Conservation (phyloP, 2,329 filamentous ascomycete genomes). For the Rhynchosporium graminicola region DNA sequence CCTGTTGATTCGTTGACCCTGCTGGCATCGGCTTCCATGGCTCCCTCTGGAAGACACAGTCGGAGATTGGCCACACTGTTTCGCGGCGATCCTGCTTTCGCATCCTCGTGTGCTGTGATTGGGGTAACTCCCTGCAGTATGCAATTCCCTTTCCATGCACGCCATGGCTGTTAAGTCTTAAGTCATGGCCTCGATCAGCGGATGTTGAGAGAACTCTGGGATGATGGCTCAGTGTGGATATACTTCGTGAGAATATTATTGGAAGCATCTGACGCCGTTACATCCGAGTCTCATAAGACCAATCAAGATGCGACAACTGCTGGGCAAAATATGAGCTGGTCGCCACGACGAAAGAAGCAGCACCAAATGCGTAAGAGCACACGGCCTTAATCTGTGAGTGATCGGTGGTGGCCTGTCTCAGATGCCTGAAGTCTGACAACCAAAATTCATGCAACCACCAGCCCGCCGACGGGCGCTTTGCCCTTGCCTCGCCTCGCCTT, state of each 20-base stretch:
- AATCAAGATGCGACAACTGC: slow-evolving; percentile 18
- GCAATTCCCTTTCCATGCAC: slow-evolving; percentile 26
- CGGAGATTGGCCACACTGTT: slow-evolving; percentile 37
- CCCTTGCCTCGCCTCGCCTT: too few species aligned
- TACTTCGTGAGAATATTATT: slow-evolving; percentile 19
- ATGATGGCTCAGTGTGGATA: slow-evolving; percentile 17
- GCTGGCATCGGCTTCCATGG: slow-evolving; percentile 23
- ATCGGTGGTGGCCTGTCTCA: slow-evolving; percentile 27
- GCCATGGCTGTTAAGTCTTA: slow-evolving; percentile 14
- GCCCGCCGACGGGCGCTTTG: background rate
- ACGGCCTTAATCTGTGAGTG: slow-evolving; percentile 19
- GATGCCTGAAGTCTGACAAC: slow-evolving; percentile 29
- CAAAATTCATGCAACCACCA: slow-evolving; percentile 30
- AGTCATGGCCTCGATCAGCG: slow-evolving; percentile 28
- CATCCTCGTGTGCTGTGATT: slow-evolving; percentile 24
- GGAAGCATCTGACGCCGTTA: slow-evolving; percentile 25
- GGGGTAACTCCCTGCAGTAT: slow-evolving; percentile 39
- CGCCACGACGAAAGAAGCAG: slow-evolving; percentile 31
- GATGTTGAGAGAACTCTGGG: slow-evolving; percentile 25
- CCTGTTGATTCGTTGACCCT: slow-evolving; percentile 25
- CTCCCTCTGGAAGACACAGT: slow-evolving; percentile 26
- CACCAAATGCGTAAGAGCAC: slow-evolving; percentile 23
- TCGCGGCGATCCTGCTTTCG: slow-evolving; percentile 31
- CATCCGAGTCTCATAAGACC: slow-evolving; percentile 8
- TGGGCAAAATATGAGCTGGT: slow-evolving; percentile 26